Conservation (phyloP, 140 eudicot genomes). For the Stevia rebaudiana region DNA sequence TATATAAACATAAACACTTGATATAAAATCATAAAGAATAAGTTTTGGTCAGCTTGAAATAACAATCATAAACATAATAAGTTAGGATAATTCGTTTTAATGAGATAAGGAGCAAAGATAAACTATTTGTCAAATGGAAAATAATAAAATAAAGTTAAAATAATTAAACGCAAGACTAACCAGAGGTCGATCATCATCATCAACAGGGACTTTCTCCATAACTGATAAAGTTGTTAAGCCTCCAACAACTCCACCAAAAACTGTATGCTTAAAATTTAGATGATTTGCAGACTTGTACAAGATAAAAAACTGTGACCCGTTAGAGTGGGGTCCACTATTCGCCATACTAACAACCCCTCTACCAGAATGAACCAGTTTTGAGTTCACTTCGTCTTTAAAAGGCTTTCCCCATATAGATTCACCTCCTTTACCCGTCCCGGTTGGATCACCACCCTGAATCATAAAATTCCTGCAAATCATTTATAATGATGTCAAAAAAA, state of each 20-base stretch:
- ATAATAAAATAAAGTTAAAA: not conserved
- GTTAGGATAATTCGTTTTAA: not conserved
- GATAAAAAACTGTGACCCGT: slow-evolving; percentile 93
- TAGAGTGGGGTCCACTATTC: slow-evolving; percentile 88
- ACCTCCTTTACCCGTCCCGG: slow-evolving; percentile 95
- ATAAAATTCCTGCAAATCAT: slow-evolving; percentile 66
- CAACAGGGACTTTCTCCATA: slow-evolving; percentile 97
- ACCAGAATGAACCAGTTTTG: slow-evolving; percentile 89
- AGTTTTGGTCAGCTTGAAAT: no score
- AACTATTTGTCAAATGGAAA: not conserved
- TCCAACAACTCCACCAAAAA: slow-evolving; percentile 95
- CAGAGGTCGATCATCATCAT: slow-evolving; percentile 87
- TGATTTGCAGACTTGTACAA: slow-evolving; percentile 91
- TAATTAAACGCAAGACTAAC: slow-evolving; percentile 35
- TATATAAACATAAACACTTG: no score
- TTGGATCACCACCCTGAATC: slow-evolving; percentile 99
- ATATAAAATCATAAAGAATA: no score
- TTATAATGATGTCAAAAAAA: slow-evolving; percentile 1
- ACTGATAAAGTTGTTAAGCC: slow-evolving; percentile 78
- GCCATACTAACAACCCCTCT: slow-evolving; percentile 99
- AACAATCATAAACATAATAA: no score
- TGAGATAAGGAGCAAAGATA: not conserved
- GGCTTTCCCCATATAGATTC: slow-evolving; percentile 98
- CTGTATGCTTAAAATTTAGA: slow-evolving; percentile 89
- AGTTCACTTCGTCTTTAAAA: slow-evolving; percentile 86